Conservation (phyloP, 148 eudicot genomes). For the Cornus florida region DNA sequence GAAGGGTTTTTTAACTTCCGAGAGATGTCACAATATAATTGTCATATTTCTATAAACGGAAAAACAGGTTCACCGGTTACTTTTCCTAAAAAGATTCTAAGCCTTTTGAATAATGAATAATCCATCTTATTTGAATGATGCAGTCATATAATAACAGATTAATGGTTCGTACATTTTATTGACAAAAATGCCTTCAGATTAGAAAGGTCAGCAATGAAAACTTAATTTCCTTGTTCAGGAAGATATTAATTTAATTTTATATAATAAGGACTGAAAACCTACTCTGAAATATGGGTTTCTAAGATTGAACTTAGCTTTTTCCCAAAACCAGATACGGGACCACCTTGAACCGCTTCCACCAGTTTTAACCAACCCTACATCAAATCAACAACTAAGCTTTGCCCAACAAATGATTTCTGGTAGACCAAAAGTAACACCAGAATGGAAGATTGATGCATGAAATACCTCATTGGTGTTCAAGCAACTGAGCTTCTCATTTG, state of each 20-base stretch:
- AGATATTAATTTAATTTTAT: background rate
- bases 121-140: background rate
- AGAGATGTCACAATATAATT: background rate
- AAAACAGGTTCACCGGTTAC: background rate
- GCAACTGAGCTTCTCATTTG: slow-evolving; percentile 23
- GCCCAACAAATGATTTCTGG: background rate
- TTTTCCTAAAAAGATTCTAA: background rate
- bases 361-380: slow-evolving; percentile 25
- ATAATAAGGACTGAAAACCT: slow-evolving; percentile 1
- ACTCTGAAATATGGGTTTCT: slow-evolving; percentile 26
- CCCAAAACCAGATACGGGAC: slow-evolving; percentile 31
- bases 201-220: too few species aligned
- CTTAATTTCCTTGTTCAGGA: background rate
- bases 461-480: slow-evolving; percentile 19
- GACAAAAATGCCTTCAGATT: too few species aligned
- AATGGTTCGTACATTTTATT: too few species aligned
- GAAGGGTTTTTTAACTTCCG: background rate
- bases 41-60: background rate
- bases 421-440: background rate
- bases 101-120: background rate
- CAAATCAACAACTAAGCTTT: background rate
- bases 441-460: background rate
- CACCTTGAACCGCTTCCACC: slow-evolving; percentile 25
- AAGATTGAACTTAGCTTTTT: slow-evolving; percentile 26
- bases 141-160: background rate